Base-by-base conservation (phyloP, 192 early-diverging fungal species). In the Fimicolochytrium jonesii region DNA sequence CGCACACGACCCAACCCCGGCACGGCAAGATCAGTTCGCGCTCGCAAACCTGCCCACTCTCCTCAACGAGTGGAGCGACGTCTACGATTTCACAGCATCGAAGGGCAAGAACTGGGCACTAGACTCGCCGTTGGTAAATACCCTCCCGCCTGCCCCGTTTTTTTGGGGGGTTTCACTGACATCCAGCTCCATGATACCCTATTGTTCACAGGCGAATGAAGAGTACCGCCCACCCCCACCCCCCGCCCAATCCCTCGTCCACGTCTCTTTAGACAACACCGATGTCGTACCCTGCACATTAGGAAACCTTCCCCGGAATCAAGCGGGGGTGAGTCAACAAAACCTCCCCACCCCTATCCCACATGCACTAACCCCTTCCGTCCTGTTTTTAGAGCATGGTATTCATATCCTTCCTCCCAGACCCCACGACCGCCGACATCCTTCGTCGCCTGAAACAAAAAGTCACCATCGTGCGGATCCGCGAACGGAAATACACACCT, bases 71-170 rank as follows among this genome's bases (percentile, higher is more conserved):
- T 71, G 70, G 70, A 56, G 56, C 31, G 22, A 61, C 22, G 41
- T 71, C 4, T 71, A 69, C 36, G 70, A 71, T 70, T 71, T 71
- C 49, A 71, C 34, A 20, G 45, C 63, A n/a, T 26, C 56, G 26
- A 55, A 33, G 2, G 60, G 26, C 36, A n/a, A 50, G 23, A 53
- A 70, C 32, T 70, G 61, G 61, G 23, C 17, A 2, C 26, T 70
- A 10, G 54, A 22, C 20, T 10, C 51, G 22, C 61, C 33, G 22
- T 30, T 55, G 26, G 61, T 64, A 53, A 13, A 18, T 7, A 9
- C 22, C 13, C 45, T n/a, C 22, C 9, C 41, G 20, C 29, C 17
- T 39, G 37, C 7, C 37, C 37, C 17, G 9, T 7, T 39, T 39
- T 47, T 47, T 47, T 47, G 22, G 9, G 45, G 22, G n/a, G n/a